Conservation (phyloP, 768 basidiomycete species). For the Panaeolus papilionaceus region DNA sequence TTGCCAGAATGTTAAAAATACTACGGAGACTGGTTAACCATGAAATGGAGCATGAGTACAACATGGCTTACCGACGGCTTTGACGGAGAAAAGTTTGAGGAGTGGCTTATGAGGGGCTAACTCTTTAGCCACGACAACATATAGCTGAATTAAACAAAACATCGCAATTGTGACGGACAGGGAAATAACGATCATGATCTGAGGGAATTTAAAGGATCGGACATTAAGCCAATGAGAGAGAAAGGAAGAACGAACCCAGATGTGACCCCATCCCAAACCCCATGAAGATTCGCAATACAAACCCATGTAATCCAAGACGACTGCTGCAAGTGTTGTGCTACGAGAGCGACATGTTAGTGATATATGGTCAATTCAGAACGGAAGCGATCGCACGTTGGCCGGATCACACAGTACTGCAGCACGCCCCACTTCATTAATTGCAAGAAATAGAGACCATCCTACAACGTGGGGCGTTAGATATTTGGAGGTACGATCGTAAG, state of each 20-base stretch:
- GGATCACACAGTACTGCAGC: conserved; percentile 72
- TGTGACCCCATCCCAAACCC: conserved; percentile 70
- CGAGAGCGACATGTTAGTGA: not conserved
- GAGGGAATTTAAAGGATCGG: conserved; percentile 8
- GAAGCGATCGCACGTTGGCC: conserved; percentile 52
- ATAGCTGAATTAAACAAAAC: conserved; percentile 80
- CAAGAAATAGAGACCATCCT: conserved; percentile 74
- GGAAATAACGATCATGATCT: conserved; percentile 69
- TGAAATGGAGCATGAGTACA: conserved; percentile 1
- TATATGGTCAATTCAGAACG: not conserved
- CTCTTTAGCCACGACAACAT: conserved; percentile 58
- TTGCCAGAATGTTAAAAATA: conserved; percentile 84
- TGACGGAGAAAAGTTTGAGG: conserved; percentile 73
- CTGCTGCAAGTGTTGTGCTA: conserved; percentile 65
- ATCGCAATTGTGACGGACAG: conserved; percentile 78
- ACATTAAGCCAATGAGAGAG: not conserved
- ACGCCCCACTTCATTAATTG: conserved; percentile 82
- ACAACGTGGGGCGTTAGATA: conserved; percentile 1
- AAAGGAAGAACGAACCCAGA: conserved; percentile 54
- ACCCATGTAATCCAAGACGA: conserved; percentile 65
- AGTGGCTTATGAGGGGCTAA: conserved; percentile 67
- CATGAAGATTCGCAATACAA: conserved; percentile 79
- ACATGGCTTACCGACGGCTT: conserved; percentile 63
- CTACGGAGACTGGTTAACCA: conserved; percentile 34
- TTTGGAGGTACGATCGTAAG: not conserved